Evolutionary conservation across 352 stramenopile species (phyloP).

Genomic region (Phytopythium delawarense): DNA sequence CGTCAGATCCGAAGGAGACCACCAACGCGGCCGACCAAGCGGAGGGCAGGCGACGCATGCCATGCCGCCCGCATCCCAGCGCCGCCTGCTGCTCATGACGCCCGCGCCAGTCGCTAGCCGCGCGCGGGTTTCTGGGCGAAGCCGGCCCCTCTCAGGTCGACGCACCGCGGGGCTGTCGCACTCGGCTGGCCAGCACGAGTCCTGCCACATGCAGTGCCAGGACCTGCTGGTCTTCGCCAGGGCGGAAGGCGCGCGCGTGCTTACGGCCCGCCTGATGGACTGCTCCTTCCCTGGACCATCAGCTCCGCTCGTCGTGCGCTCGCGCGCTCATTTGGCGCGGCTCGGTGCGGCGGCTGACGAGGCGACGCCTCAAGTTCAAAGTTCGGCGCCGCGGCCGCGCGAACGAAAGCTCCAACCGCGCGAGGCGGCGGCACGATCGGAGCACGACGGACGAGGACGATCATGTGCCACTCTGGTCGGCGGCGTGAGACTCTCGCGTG

Average conservation of each 20-base stretch:
- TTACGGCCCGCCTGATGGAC: background rate
- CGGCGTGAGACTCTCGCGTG: too few relatives aligned
- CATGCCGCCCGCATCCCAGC: too few relatives aligned
- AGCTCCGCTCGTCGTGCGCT: background rate
- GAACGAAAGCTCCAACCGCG: background rate
- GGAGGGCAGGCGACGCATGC: too few relatives aligned
- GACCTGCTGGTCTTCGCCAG: conserved; percentile 1
- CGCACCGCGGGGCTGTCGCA: background rate
- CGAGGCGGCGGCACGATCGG: too few relatives aligned
- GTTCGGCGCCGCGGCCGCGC: background rate
- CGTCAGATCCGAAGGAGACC: background rate
- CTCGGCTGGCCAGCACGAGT: background rate
- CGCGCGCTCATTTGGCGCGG: background rate
- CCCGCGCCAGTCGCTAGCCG: too few relatives aligned
- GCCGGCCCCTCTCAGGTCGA: too few relatives aligned
- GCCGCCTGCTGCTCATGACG: too few relatives aligned
- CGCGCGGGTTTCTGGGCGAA: too few relatives aligned
- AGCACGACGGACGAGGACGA: too few relatives aligned
- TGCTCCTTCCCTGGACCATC: background rate
- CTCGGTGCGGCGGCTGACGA: background rate
- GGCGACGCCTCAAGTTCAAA: conserved; percentile 1
- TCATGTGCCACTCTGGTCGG: background rate
- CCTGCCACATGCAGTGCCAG: too few relatives aligned
- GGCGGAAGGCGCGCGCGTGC: background rate
- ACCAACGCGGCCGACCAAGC: too few relatives aligned